Evolutionary conservation across 2,329 filamentous ascomycete genomes (phyloP).

Genomic region (Alternaria hordeiaustralica): DNA sequence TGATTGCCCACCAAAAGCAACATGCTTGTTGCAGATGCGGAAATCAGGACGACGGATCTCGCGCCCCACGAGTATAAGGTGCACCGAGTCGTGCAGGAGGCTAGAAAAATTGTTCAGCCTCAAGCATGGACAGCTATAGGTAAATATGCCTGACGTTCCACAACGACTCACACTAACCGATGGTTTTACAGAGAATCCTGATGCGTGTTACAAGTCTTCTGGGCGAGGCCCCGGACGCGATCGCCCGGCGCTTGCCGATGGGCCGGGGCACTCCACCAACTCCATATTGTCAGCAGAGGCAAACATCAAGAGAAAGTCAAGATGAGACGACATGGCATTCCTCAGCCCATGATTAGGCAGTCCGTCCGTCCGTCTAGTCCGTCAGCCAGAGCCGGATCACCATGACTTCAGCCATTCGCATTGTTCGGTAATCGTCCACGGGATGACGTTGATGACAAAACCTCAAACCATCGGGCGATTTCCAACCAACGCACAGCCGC

Average conservation of each 20-base stretch:
- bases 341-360: not conserved
- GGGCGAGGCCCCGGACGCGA: conserved; percentile 16
- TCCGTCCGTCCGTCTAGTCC: not conserved
- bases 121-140: conserved; percentile 3
- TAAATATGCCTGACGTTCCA: conserved; percentile 2
- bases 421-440: conserved; percentile 7
- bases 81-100: not conserved
- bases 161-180: conserved; percentile 9
- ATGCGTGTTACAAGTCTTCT: conserved; percentile 9
- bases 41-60: not conserved
- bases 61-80: not conserved
- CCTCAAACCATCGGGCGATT: conserved; percentile 12
- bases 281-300: conserved; percentile 5
- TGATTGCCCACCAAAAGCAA: not conserved
- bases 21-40: not conserved
- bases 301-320: conserved; percentile 13
- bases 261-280: conserved; percentile 13
- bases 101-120: not conserved
- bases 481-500: conserved; percentile 19
- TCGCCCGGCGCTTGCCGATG: conserved; percentile 14
- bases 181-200: conserved; percentile 2
- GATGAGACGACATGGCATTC: conserved; percentile 1
- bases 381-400: not conserved
- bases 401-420: conserved; percentile 6
- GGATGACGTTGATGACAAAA: conserved; percentile 27